These are phyloP conservation scores for Alnus glutinosa DNA, from an alignment of 306 rosid genomes.

Conservation along the genomic window DNA sequence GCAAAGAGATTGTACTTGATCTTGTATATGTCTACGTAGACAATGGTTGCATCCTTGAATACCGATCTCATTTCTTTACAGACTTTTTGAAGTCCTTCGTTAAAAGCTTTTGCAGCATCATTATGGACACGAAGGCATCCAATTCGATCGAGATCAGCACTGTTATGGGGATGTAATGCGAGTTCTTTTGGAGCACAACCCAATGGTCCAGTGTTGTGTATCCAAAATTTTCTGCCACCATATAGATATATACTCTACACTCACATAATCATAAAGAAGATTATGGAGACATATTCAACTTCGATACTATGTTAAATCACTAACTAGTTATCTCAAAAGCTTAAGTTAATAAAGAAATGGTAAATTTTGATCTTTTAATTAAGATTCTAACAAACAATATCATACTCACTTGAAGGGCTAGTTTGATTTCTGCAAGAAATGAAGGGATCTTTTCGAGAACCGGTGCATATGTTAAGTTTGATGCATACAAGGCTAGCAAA, in stretches of 20 bases:
- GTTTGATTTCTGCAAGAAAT: conserved; percentile 4
- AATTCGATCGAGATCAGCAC: not conserved
- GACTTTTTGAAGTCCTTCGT: not conserved
- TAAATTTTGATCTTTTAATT: too few relatives aligned
- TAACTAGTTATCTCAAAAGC: too few relatives aligned
- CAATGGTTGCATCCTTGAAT: conserved; percentile 14
- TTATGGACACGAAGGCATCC: conserved; percentile 10
- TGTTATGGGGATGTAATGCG: conserved; percentile 7
- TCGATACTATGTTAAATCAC: too few relatives aligned
- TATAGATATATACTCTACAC: not conserved
- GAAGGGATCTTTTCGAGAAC: conserved; percentile 4
- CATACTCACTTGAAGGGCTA: not conserved
- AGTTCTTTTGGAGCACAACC: conserved; percentile 14
- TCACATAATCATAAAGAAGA: not conserved
- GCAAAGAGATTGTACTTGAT: conserved; percentile 19
- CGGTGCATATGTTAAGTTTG: not conserved
- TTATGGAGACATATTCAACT: not conserved
- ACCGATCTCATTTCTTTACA: conserved; percentile 6
- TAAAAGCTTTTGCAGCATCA: conserved; percentile 13
- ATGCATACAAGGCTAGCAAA: conserved; percentile 1
- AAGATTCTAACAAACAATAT: too few relatives aligned
- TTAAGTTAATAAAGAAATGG: too few relatives aligned
- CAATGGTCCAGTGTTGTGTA: conserved; percentile 14
- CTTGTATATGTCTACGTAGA: conserved; percentile 4
- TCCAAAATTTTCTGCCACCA: conserved; percentile 15